Evolutionary conservation across 2,329 filamentous ascomycete genomes (phyloP).

Genomic region (Colletotrichum echinochloae): DNA sequence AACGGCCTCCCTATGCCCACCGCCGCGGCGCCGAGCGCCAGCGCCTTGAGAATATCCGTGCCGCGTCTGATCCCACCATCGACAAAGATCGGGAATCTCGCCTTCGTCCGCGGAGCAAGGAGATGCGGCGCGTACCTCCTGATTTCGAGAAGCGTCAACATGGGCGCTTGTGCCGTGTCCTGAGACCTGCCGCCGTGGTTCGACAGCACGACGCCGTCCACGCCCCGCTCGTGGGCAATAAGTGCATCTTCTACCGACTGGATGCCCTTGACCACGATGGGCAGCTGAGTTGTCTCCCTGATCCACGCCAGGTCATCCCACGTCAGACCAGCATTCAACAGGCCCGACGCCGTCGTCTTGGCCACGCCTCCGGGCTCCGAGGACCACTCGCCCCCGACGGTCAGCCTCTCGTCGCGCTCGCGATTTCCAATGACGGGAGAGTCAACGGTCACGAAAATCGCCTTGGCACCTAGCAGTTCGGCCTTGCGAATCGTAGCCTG

Average conservation of each 20-base stretch:
- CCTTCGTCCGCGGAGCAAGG: slow-evolving; percentile 50
- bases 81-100: slow-evolving; percentile 64
- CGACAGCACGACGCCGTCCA: slow-evolving; percentile 75
- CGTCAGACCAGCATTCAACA: slow-evolving; percentile 69
- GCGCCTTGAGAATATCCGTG: slow-evolving; percentile 76
- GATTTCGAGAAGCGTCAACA: slow-evolving; percentile 52
- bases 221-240: slow-evolving; percentile 68
- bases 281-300: slow-evolving; percentile 59
- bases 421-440: slow-evolving; percentile 68
- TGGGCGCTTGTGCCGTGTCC: slow-evolving; percentile 54
- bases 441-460: slow-evolving; percentile 70
- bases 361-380: slow-evolving; percentile 55
- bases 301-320: slow-evolving; percentile 75
- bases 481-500: slow-evolving; percentile 61
- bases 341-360: slow-evolving; percentile 65
- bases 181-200: slow-evolving; percentile 76
- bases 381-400: slow-evolving; percentile 57
- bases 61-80: slow-evolving; percentile 75
- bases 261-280: slow-evolving; percentile 76
- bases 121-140: slow-evolving; percentile 57
- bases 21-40: slow-evolving; percentile 70
- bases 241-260: slow-evolving; percentile 73
- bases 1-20: slow-evolving; percentile 78
- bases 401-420: slow-evolving; percentile 59
- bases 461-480: slow-evolving; percentile 59